Base-by-base conservation (phyloP, 2,329 filamentous ascomycete species). In the Aspergillus jensenii region DNA sequence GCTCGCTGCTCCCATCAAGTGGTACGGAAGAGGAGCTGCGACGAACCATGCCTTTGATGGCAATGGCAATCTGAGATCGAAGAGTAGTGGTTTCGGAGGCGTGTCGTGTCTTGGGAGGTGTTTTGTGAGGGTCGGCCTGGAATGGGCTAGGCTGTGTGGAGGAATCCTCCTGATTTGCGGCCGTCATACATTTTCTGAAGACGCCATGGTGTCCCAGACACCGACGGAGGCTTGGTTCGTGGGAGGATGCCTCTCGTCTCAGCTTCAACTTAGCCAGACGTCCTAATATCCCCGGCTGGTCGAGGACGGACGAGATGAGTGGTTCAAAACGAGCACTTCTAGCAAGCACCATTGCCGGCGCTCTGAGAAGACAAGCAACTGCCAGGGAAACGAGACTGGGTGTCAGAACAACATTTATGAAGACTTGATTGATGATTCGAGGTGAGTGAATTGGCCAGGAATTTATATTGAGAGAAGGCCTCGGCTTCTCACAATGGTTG, bases 181-280 rank as follows among this genome's bases (percentile, higher is more conserved):
- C 27, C 40, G 55, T 53, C 25, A 60, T 46, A 35, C 60, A 64
- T 17, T 57, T 59, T 40, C 41, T 55, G 25, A 61, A 59, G 21
- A 65, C 49, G n/a, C 48, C 52, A 41, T 62, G 56, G 17, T 63
- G 61, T 17, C 61, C 61, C 9, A 65, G 39, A 23, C 58, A 65
- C 15, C 59, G 63, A 9, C 61, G 63, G 14, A 63, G 59, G 21
- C 62, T 50, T 12, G 61, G 61, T 2, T 58, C 51, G 11, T 49
- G 57, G 11, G 58, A 62, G 19, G 46, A 17, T 2, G 58, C 39
- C 40, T 64, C 63, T 43, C 52, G 54, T 35, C 56, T 55, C 4
- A 65, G 48, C 39, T 64, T 65, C n/a, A 64, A 52, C 14, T 47
- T 50, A n/a, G 58, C 62, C 27, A 63, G 35, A 21, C 58, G 51